phyloP scores from a whole-genome alignment of 108 stramenopile species.

The Bacterosira constricta region DNA sequence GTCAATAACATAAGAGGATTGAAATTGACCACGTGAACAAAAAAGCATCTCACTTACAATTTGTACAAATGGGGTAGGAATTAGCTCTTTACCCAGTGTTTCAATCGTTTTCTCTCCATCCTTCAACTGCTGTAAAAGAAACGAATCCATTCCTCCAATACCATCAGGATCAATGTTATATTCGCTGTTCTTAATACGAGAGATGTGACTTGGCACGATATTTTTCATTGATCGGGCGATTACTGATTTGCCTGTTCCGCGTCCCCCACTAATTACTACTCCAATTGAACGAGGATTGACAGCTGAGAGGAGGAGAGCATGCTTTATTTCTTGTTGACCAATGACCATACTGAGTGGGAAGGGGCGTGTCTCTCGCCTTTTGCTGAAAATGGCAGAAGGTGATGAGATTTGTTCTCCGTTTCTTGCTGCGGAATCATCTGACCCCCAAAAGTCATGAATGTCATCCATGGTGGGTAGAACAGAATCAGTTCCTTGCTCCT shows the following conservation, averaged over 20 bases:
- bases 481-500: too few relatives aligned
- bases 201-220: constrained; percentile 63
- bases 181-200: constrained; percentile 33
- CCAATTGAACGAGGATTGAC: constrained; percentile 70
- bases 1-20: too few relatives aligned
- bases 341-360: constrained; percentile 75
- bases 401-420: too few relatives aligned
- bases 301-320: constrained; percentile 62
- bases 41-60: too few relatives aligned
- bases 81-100: constrained; percentile 61
- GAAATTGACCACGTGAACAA: too few relatives aligned
- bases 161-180: constrained; percentile 73
- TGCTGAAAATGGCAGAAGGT: too few relatives aligned
- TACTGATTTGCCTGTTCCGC: constrained; percentile 74
- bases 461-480: too few relatives aligned
- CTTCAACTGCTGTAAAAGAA: constrained; percentile 42
- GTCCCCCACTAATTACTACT: constrained; percentile 65
- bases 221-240: constrained; percentile 61
- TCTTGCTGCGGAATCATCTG: too few relatives aligned
- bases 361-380: constrained; percentile 33
- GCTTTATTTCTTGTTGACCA: constrained; percentile 71
- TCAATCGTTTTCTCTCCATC: constrained; percentile 32
- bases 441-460: too few relatives aligned
- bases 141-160: constrained; percentile 49
- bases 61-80: constrained; percentile 67